These are phyloP conservation scores for Diplodia corticola DNA, from an alignment of 2,329 filamentous ascomycete species.

Conservation along the genomic window DNA sequence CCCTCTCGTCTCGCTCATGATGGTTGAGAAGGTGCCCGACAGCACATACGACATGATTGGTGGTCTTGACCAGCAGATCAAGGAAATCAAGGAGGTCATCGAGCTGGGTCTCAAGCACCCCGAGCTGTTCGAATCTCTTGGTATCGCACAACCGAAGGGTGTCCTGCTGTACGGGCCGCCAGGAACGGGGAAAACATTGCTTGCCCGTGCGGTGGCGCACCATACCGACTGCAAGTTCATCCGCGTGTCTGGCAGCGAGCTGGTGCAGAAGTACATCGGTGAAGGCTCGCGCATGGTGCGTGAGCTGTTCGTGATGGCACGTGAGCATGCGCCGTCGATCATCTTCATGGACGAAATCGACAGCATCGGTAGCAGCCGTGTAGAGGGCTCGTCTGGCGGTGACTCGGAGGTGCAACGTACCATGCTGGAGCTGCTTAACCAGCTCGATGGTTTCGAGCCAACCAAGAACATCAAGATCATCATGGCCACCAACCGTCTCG, in stretches of 20 bases:
- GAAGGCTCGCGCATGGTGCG: conserved; percentile 98
- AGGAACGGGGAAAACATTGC: conserved; percentile 93
- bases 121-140: conserved; percentile 97
- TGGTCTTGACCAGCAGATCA: conserved; percentile 97
- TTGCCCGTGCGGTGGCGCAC: conserved; percentile 93
- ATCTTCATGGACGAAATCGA: conserved; percentile 99
- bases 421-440: conserved; percentile 97
- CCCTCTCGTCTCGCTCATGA: conserved; percentile 98
- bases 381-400: conserved; percentile 91
- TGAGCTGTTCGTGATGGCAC: conserved; percentile 98
- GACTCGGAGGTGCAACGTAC: conserved; percentile 98
- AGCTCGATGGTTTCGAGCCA: conserved; percentile 97
- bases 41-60: conserved; percentile 99
- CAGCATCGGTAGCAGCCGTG: conserved; percentile 94
- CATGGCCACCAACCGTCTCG: conserved; percentile 98
- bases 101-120: conserved; percentile 98
- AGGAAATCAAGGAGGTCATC: conserved; percentile 99
- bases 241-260: conserved; percentile 88
- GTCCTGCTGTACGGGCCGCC: conserved; percentile 95
- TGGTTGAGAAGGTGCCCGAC: conserved; percentile 99
- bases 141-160: conserved; percentile 97
- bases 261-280: conserved; percentile 99
- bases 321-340: conserved; percentile 96
- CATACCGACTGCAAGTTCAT: conserved; percentile 99
- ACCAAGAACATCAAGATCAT: conserved; percentile 99